Base-by-base conservation (phyloP, 176 grass and related monocot species). In the Paspalum notatum region DNA sequence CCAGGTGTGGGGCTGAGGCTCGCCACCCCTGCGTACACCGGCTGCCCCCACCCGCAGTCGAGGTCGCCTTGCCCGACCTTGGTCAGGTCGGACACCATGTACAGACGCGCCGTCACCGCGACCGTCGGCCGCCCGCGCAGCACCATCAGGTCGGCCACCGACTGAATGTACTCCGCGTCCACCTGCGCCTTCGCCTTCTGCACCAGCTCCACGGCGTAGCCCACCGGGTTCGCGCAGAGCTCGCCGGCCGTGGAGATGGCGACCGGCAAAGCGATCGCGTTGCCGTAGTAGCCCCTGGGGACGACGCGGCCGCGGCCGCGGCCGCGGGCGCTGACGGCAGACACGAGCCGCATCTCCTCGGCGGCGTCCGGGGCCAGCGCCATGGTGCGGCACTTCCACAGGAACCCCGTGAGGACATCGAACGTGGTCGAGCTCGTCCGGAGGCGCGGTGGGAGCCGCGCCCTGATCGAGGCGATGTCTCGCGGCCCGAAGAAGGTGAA, bases 321-420 rank as follows among this genome's bases (percentile, higher is more conserved):
- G 43, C 80, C 70, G 6, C 84, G 80, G 46, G 85, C 84, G 82
- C 64, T 87, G 49, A 84, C 89, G 18, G 80, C 70, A 68, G 62
- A 87, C 52, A 84, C 84, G 0, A 91, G 63, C 60, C 89, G 74
- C 61, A 84, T 58, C 84, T 91, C 84, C 89, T 91, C 89, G 14
- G 81, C 89, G 10, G 84, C 74, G 32, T 80, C 80, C 0, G 81
- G 62, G 69, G 53, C 57, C 59, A 91, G 61, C 39, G 89, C 89
- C 12, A 44, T 21, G 7, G 89, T 87, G 40, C 89, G 80, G 61
- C 75, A 80, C 62, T 84, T 91, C 89, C 89, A 87, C n/a, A 91
- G 61, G 79, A 68, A 83, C 45, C 79, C 89, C 0, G 89, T 76
- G 45, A 91, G 80, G 21, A 87, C 37, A 27, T 91, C 89, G 72